Evolutionary conservation across 768 basidiomycete genomes (phyloP).

Genomic region (Tubosaeta sp.): DNA sequence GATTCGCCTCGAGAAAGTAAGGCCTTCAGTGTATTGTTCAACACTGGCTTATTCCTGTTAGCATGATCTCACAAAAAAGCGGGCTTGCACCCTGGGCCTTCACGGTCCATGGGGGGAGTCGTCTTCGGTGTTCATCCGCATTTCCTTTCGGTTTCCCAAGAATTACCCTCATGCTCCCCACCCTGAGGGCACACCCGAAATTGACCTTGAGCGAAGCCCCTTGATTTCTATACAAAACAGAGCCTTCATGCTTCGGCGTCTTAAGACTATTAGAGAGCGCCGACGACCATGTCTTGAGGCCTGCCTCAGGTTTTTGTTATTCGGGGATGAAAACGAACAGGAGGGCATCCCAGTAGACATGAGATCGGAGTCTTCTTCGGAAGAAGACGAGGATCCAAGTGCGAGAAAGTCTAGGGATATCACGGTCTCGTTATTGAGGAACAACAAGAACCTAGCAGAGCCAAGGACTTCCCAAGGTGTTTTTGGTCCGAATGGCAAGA

Average conservation of each 20-base stretch:
- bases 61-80: conserved; percentile 67
- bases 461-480: conserved; percentile 83
- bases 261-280: conserved; percentile 65
- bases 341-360: conserved; percentile 35
- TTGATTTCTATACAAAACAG: conserved; percentile 75
- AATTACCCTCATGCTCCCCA: conserved; percentile 65
- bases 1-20: conserved; percentile 82
- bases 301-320: conserved; percentile 78
- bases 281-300: conserved; percentile 82
- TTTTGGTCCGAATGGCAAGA: conserved; percentile 83
- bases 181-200: conserved; percentile 63
- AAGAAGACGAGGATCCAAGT: conserved; percentile 53
- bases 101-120: conserved; percentile 91
- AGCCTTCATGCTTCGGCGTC: conserved; percentile 71
- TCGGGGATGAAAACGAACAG: conserved; percentile 55
- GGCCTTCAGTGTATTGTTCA: conserved; percentile 5
- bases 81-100: conserved; percentile 81
- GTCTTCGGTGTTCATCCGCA: conserved; percentile 78
- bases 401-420: conserved; percentile 44
- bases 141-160: conserved; percentile 85
- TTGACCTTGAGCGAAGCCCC: conserved; percentile 82
- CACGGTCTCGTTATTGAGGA: conserved; percentile 52
- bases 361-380: conserved; percentile 63
- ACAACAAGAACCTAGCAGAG: conserved; percentile 76
- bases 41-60: conserved; percentile 23